Conservation (phyloP, 306 rosid genomes). For the Gastrolobium villosum region DNA sequence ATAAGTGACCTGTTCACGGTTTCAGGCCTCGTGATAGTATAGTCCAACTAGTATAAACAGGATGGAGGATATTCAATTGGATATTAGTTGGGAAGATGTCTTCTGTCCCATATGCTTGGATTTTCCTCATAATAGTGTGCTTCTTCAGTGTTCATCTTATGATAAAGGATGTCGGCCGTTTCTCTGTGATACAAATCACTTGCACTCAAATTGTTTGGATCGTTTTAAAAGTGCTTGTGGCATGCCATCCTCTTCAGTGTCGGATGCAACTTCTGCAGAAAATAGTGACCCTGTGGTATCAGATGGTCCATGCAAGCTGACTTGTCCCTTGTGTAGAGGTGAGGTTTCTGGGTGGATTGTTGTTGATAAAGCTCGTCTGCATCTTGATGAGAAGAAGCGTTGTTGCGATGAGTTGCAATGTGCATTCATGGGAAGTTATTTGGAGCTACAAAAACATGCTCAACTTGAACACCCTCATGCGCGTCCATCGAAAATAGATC, state of each 20-base stretch:
- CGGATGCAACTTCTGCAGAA: constrained; percentile 54
- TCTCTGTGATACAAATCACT: constrained; percentile 85
- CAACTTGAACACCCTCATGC: constrained; percentile 88
- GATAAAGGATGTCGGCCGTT: constrained; percentile 91
- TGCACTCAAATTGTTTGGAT: constrained; percentile 93
- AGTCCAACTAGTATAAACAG: background rate
- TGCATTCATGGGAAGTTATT: constrained; percentile 75
- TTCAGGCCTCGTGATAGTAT: constrained; percentile 27
- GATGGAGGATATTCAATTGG: constrained; percentile 66
- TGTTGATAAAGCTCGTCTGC: constrained; percentile 70
- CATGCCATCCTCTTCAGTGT: constrained; percentile 57
- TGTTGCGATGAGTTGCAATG: constrained; percentile 83
- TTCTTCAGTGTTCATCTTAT: constrained; percentile 84
- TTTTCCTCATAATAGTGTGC: constrained; percentile 91
- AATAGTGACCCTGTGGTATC: constrained; percentile 56
- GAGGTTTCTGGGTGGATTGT: constrained; percentile 89
- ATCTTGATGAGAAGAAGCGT: constrained; percentile 88
- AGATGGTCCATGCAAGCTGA: constrained; percentile 62
- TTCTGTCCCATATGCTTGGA: constrained; percentile 94
- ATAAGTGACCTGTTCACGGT: constrained; percentile 18
- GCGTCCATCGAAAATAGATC: constrained; percentile 90
- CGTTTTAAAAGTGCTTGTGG: constrained; percentile 84
- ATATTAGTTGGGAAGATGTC: constrained; percentile 74
- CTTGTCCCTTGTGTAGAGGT: constrained; percentile 95
- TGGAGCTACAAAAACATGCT: constrained; percentile 85